Conservation (phyloP, 2,329 filamentous ascomycete species). For the Tolypocladium sp. region DNA sequence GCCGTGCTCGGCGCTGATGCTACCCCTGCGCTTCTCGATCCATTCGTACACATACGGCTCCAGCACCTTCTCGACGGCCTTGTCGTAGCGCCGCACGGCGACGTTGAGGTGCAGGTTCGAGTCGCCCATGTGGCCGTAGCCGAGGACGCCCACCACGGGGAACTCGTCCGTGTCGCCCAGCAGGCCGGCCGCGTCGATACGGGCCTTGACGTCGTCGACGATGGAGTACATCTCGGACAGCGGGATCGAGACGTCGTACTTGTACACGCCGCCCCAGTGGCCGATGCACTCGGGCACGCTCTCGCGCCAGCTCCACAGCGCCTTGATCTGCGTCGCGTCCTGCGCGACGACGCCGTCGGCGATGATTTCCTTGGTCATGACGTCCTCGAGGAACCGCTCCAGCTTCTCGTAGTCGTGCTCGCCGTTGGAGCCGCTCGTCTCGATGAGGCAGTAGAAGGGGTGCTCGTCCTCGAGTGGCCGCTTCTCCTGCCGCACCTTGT, state of each 20-base stretch:
- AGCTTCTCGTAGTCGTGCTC: constrained; percentile 94
- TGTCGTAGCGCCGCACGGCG: constrained; percentile 71
- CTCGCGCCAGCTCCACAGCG: constrained; percentile 88
- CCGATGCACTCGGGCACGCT: constrained; percentile 83
- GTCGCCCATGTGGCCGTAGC: constrained; percentile 98
- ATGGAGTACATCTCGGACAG: constrained; percentile 78
- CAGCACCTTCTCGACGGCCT: constrained; percentile 74
- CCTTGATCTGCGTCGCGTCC: constrained; percentile 79
- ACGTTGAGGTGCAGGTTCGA: constrained; percentile 93
- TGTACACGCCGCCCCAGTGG: constrained; percentile 93
- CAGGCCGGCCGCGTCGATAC: constrained; percentile 64
- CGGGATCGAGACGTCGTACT: constrained; percentile 96
- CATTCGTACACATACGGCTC: constrained; percentile 98
- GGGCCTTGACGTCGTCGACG: constrained; percentile 73
- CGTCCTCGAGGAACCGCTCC: constrained; percentile 79
- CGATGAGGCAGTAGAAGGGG: constrained; percentile 93
- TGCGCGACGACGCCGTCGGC: constrained; percentile 85
- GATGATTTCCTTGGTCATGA: constrained; percentile 82
- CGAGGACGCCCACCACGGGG: constrained; percentile 82
- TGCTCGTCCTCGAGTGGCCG: constrained; percentile 74
- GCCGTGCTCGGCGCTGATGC: constrained; percentile 95
- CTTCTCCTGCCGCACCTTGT: constrained; percentile 65
- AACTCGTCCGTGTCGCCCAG: constrained; percentile 66
- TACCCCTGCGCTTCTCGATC: constrained; percentile 80
- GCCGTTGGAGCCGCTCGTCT: constrained; percentile 88